A percentile compares a stretch with the other conserved stretches of the same genome.
phyloP scores from a whole-genome alignment of 441 rosid species.

The Croton laevigatus region DNA sequence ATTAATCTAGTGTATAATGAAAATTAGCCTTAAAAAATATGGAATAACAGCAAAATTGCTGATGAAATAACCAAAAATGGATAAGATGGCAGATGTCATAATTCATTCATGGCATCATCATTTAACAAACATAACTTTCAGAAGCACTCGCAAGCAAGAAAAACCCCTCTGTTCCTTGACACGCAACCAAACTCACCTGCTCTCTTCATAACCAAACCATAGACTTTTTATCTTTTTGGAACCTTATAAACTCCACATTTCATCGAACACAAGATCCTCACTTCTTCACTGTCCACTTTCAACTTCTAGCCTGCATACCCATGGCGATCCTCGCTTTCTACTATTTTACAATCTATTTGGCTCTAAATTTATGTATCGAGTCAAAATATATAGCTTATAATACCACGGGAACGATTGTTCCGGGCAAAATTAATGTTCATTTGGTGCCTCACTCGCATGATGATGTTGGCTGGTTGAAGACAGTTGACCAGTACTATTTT shows the following conservation, averaged over 20 bases:
- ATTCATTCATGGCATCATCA: neutral
- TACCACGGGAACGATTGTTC: slow-evolving; percentile 65
- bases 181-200: neutral
- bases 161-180: neutral
- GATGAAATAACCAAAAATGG: neutral
- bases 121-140: neutral
- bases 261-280: neutral
- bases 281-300: neutral
- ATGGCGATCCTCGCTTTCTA: slow-evolving; percentile 2
- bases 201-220: slow-evolving; percentile 2
- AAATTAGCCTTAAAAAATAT: too few relatives aligned
- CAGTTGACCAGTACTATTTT: slow-evolving; percentile 93
- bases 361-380: slow-evolving; percentile 37
- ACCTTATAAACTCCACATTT: neutral
- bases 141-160: too few relatives aligned
- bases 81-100: neutral
- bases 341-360: slow-evolving; percentile 19
- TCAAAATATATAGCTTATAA: slow-evolving; percentile 68
- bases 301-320: neutral
- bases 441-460: slow-evolving; percentile 91
- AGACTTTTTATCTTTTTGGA: neutral
- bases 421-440: slow-evolving; percentile 82
- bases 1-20: too few relatives aligned
- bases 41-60: too few relatives aligned
- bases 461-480: slow-evolving; percentile 97